Conservation (phyloP, 495 filamentous ascomycete species). For the Poronia punctata region DNA sequence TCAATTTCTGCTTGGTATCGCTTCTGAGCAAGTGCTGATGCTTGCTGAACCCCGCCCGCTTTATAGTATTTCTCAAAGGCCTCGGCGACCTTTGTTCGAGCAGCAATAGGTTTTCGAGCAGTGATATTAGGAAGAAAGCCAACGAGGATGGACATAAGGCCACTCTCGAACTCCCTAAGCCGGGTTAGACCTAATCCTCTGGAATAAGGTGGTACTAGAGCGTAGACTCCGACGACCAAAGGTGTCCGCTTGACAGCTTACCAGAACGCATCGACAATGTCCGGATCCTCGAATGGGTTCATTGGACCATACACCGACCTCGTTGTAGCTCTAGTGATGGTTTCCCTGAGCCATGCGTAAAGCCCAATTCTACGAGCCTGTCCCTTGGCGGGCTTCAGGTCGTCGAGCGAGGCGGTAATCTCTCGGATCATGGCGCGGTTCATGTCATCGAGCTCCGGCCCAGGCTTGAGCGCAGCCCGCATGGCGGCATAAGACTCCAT, state of each 20-base stretch:
- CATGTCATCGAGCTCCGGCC: constrained; percentile 29
- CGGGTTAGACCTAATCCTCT: not conserved
- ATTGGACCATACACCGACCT: constrained; percentile 41
- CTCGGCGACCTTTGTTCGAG: constrained; percentile 26
- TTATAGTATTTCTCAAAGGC: constrained; percentile 40
- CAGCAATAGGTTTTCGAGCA: constrained; percentile 34
- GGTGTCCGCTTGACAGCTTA: constrained; percentile 23
- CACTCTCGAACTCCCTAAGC: constrained; percentile 37
- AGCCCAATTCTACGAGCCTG: constrained; percentile 6
- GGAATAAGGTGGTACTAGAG: too few species aligned
- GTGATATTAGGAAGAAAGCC: constrained; percentile 32
- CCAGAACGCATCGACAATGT: constrained; percentile 39
- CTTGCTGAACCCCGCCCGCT: constrained; percentile 21
- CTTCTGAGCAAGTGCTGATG: constrained; percentile 26
- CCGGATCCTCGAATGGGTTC: constrained; percentile 41
- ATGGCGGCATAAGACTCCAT: constrained; percentile 27
- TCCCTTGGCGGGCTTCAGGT: constrained; percentile 9
- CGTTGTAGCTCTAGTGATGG: constrained; percentile 44
- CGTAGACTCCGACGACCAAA: too few species aligned
- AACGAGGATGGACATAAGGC: constrained; percentile 29
- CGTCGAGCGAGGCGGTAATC: constrained; percentile 7
- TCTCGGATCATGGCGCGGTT: constrained; percentile 28
- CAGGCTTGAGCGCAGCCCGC: constrained; percentile 25
- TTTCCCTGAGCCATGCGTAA: constrained; percentile 32
- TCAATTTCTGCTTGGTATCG: constrained; percentile 28